Base-by-base conservation (phyloP, 805 yeast genomes). In the Nakazawaea wickerhamii region DNA sequence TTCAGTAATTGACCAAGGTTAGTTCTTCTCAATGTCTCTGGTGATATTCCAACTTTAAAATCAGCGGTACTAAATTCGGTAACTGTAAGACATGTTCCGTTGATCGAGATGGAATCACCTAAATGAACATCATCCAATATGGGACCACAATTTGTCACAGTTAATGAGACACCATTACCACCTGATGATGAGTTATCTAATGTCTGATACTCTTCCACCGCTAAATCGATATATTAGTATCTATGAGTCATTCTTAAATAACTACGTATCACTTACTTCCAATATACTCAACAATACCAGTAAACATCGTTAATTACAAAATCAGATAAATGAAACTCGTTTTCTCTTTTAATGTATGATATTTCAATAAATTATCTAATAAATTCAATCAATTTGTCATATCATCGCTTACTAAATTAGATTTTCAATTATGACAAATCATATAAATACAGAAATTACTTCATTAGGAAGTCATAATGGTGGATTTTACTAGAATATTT, bases 31-130 rank as follows among this genome's bases (percentile, higher is more conserved):
- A 93, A 69, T 0, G 99, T 90, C 56, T 93, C 99, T 8, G 95
- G 95, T 1, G 96, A 85, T 22, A 93, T 67, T 0, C 99, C 99
- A 3, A 91, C 95, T 58, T 84, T 88, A 68, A 93, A 93, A 44
- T 65, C 61, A 5, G 64, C 65, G 27, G 68, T 63, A 40, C 56
- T 59, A 53, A 87, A 89, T 50, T 82, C 89, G 0, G 96, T 89
- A 6, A 91, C 97, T 0, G 99, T 93, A 26, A 93, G 70, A 63
- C 99, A 93, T 3, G 77, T 77, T 7, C 99, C 99, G 57, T 86
- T 86, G 22, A 91, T 77, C 21, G 93, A 78, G 45, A 93, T 93
- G 13, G 96, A 86, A 63, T 93, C 99, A 10, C 99, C 99, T 30
- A 91, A 64, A 55, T 89, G 90, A 49, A 86, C 89, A 58, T 93